phyloP scores from a whole-genome alignment of 257 asterid species.

The Prunella vulgaris region DNA sequence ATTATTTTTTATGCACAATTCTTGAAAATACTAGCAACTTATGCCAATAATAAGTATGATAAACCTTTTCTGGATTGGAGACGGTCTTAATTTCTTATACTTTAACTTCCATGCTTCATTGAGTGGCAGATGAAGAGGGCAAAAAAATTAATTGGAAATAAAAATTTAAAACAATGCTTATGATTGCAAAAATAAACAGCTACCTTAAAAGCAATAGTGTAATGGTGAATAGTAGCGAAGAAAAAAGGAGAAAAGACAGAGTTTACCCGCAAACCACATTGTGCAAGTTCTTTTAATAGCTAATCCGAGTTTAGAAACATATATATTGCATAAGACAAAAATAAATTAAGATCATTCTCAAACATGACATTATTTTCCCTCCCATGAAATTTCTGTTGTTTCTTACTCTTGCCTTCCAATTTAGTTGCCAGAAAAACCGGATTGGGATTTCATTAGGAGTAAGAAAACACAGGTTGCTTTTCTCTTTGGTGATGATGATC shows the following conservation, averaged over 20 bases:
- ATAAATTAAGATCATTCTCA: not conserved
- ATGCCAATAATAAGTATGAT: not conserved
- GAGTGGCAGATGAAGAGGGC: not conserved
- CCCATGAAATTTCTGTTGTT: not conserved
- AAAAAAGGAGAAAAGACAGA: not conserved
- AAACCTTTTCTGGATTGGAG: not conserved
- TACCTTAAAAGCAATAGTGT: not conserved
- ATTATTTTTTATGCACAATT: not conserved
- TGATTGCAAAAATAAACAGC: not conserved
- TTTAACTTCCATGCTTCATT: not conserved
- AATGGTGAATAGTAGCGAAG: not conserved
- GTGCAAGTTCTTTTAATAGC: not conserved
- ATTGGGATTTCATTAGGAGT: conserved; percentile 59
- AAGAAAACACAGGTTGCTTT: conserved; percentile 59
- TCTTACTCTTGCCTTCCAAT: conserved; percentile 2
- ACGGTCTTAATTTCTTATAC: too few relatives aligned
- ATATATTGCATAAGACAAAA: not conserved
- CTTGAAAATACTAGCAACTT: not conserved
- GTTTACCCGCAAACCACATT: not conserved
- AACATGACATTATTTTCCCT: not conserved
- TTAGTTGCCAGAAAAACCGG: conserved; percentile 67
- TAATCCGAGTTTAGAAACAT: not conserved
- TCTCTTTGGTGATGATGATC: conserved; percentile 78
- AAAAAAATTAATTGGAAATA: not conserved
- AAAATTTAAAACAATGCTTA: not conserved